Percentiles rank a stretch among this genome's conserved stretches.
phyloP scores from a whole-genome alignment of 495 filamentous ascomycete genomes.

The Letharia columbiana region DNA sequence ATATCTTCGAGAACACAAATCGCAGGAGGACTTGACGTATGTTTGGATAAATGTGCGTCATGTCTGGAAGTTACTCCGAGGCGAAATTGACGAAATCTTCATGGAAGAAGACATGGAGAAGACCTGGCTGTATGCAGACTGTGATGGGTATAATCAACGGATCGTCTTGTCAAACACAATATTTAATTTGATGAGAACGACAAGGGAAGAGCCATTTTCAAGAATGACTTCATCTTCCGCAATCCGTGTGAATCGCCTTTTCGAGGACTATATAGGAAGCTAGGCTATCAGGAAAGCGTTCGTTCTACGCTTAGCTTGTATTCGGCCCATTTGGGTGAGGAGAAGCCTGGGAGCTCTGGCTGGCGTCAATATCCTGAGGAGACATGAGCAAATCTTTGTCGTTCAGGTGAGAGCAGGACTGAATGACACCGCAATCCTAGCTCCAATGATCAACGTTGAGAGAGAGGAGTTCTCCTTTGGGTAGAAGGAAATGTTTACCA shows the following conservation, averaged over 20 bases:
- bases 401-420: neutral
- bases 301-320: neutral
- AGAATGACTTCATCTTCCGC: neutral
- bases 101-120: neutral
- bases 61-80: neutral
- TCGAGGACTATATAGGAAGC: neutral
- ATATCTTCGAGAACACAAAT: neutral
- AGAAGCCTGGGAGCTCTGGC: no score
- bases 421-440: neutral
- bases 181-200: neutral
- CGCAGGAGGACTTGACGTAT: neutral
- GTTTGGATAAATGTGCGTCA: neutral
- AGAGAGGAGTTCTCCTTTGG: neutral
- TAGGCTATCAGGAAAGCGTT: neutral
- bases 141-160: neutral
- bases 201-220: neutral
- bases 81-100: neutral
- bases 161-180: no score
- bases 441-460: neutral
- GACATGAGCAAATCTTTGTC: neutral
- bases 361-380: neutral
- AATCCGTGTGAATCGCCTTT: neutral
- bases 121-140: neutral
- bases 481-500: neutral
- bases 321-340: neutral